Evolutionary conservation across 2,329 filamentous ascomycete genomes (phyloP).

Genomic region (Talaromyces sp.): DNA sequence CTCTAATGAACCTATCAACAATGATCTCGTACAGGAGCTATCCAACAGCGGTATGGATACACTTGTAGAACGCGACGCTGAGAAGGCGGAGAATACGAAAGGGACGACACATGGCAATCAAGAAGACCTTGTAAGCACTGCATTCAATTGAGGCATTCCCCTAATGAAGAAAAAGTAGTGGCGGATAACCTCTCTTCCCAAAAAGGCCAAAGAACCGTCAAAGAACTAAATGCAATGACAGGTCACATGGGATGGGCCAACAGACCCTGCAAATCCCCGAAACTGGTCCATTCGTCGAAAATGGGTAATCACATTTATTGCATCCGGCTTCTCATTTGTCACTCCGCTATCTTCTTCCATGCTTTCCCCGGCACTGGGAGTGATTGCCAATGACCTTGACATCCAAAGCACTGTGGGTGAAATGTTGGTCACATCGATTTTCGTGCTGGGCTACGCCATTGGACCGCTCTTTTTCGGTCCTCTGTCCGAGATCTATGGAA

Average conservation of each 20-base stretch:
- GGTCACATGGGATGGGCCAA: not conserved
- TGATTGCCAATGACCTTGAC: conserved; percentile 59
- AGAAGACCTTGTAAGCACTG: not conserved
- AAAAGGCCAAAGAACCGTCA: not conserved
- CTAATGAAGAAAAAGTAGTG: not conserved
- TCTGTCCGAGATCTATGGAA: conserved; percentile 26
- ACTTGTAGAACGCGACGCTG: not conserved
- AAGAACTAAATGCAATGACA: not conserved
- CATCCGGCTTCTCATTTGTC: not conserved
- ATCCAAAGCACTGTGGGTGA: conserved; percentile 49
- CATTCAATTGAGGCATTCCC: not conserved
- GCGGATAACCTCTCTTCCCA: not conserved
- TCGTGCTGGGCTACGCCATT: conserved; percentile 40
- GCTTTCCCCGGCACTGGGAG: conserved; percentile 62
- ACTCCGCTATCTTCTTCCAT: conserved; percentile 42
- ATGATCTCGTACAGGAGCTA: not conserved
- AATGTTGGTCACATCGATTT: conserved; percentile 60
- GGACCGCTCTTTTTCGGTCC: conserved; percentile 32
- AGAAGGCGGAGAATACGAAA: not conserved
- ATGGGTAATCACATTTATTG: not conserved
- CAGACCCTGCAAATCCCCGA: not conserved
- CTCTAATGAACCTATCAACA: not conserved
- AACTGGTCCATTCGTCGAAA: not conserved
- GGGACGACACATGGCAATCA: not conserved
- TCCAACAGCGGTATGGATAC: not conserved